phyloP scores from a whole-genome alignment of 371 early-diverging fungal genomes.

The Mortierella sp. region DNA sequence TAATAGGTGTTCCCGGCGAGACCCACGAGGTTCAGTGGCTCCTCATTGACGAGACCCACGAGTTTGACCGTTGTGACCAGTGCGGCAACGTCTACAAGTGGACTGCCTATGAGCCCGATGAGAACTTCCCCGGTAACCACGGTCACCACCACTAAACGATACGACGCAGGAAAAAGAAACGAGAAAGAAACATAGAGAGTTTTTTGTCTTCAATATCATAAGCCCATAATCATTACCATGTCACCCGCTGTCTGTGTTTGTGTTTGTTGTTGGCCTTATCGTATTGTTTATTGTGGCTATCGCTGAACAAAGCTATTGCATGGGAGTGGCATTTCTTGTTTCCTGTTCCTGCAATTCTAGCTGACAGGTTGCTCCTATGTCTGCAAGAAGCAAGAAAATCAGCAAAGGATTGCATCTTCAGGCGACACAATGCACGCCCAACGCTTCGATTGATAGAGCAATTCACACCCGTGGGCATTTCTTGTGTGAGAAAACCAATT shows the following conservation, averaged over 20 bases:
- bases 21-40: slow-evolving; percentile 54
- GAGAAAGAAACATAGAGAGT: slow-evolving; percentile 37
- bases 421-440: background rate
- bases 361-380: background rate
- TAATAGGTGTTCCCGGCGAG: slow-evolving; percentile 56
- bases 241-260: background rate
- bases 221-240: slow-evolving; percentile 4
- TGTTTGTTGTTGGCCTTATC: too few relatives aligned
- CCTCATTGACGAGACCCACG: slow-evolving; percentile 67
- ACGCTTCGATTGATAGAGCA: background rate
- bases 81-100: slow-evolving; percentile 90
- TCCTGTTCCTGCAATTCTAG: background rate
- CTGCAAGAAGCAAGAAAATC: background rate
- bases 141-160: slow-evolving; percentile 42
- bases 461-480: background rate
- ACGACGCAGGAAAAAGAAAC: slow-evolving; percentile 12
- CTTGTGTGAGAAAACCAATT: background rate
- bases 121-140: slow-evolving; percentile 51
- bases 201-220: slow-evolving; percentile 34
- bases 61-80: slow-evolving; percentile 95
- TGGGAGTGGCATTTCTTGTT: background rate
- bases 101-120: slow-evolving; percentile 56
- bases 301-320: background rate
- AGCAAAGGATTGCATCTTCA: background rate
- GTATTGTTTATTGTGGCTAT: background rate